Evolutionary conservation across 2,329 filamentous ascomycete species (phyloP), one percentile per base, ranked within the genome.

Genomic region (Nemania sp.): DNA sequence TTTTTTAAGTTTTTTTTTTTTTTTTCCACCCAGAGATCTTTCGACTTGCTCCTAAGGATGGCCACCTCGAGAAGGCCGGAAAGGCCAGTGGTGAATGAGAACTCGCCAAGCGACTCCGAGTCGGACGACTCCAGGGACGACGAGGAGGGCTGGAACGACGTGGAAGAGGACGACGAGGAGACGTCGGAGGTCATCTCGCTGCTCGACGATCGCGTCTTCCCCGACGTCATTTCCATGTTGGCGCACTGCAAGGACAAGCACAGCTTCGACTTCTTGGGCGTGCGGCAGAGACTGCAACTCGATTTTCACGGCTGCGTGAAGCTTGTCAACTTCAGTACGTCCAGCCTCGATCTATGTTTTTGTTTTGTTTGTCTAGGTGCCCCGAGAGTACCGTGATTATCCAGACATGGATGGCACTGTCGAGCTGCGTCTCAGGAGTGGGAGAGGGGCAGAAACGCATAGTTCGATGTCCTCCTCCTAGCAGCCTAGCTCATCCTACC

Each of bases 241-340:
- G 77, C 81, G 37, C 80, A 91, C 72, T 90, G 87, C 81, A 88
- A 84, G 69, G 80, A 87, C 51, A 85, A 84, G 67, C 80, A 88
- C 70, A 75, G 77, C 29, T 90, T 93, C 68, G 89, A 92, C 74
- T 84, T 93, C 60, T 72, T 87, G 54, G 82, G 80, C 54, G 78
- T 85, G 35, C 80, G 86, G 59, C 83, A 85, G 59, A 77, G 76
- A 20, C 74, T 86, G 71, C 81, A 78, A 20, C 80, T 92, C 46
- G 90, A 93, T 70, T 92, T 92, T 67, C 82, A 91, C 61, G 89
- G 86, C 29, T 85, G 82, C 60, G 85, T 93, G 68, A 92, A 88
- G 75, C 79, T 93, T 35, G 86, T 92, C 72, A 93, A 93, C 73
- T 92, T 86, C 68, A 75, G 80, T 83, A 62, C 34, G 72, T 70